Evolutionary conservation across 495 filamentous ascomycete genomes (phyloP).

Genomic region (Sabuloglossum arenarium): DNA sequence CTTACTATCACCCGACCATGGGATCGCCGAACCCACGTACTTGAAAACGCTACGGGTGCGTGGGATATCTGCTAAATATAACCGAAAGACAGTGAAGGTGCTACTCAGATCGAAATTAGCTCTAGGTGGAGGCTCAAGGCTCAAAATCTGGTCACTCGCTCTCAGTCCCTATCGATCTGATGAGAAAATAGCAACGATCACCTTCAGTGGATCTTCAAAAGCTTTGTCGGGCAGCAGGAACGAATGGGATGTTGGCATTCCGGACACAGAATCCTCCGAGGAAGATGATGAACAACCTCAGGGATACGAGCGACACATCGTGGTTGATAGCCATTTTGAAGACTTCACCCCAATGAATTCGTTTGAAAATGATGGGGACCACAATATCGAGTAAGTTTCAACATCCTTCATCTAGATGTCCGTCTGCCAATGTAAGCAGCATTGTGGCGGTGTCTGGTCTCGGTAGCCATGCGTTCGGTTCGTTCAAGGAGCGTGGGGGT

Average conservation of each 20-base stretch:
- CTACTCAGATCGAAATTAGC: not conserved
- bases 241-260: not conserved
- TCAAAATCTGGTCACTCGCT: not conserved
- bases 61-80: not conserved
- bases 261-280: not conserved
- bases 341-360: not conserved
- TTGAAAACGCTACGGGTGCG: not conserved
- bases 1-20: not conserved
- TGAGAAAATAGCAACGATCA: not conserved
- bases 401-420: not conserved
- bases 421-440: not conserved
- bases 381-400: not conserved
- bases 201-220: not conserved
- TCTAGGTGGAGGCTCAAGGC: not conserved
- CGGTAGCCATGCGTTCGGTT: not conserved
- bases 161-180: not conserved
- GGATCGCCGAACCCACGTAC: not conserved
- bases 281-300: not conserved
- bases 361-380: not conserved
- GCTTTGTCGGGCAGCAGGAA: not conserved
- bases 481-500: not conserved
- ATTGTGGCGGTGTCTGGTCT: not conserved
- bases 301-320: not conserved
- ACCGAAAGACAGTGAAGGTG: not conserved
- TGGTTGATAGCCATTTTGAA: not conserved